Percentiles rank a stretch among this genome's conserved stretches.
Conservation (phyloP, 1,284 basidiomycete species). For the Fomitopsis pinicola region DNA sequence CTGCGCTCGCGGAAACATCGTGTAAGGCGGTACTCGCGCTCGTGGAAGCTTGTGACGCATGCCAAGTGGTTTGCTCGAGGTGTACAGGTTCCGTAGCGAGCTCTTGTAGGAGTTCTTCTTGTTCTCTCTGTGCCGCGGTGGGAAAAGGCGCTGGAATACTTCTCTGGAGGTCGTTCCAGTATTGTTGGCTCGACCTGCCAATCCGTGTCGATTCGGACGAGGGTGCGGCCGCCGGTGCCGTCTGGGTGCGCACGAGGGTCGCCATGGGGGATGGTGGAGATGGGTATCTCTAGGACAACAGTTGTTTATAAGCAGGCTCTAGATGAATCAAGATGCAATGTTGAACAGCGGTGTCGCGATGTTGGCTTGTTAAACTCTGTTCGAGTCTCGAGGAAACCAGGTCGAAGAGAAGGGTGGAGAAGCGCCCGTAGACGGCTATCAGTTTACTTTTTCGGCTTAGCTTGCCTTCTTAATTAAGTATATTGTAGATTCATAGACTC, state of each 20-base stretch:
- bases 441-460: too few species aligned
- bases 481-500: too few species aligned
- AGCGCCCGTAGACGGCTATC: not conserved
- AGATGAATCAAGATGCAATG: not conserved
- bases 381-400: not conserved
- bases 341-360: not conserved
- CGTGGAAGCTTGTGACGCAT: not conserved
- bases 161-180: not conserved
- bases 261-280: not conserved
- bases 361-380: not conserved
- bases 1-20: not conserved
- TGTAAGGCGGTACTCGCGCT: not conserved
- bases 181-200: not conserved
- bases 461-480: too few species aligned
- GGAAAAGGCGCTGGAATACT: constrained; percentile 8
- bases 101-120: constrained; percentile 23
- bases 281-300: not conserved
- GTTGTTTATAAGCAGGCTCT: not conserved
- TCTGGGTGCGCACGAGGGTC: constrained; percentile 6
- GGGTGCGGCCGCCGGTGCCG: not conserved
- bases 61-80: constrained; percentile 10
- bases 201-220: not conserved
- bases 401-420: too few species aligned
- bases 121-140: constrained; percentile 17
- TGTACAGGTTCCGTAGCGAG: constrained; percentile 24